A percentile compares a stretch with the other conserved stretches of the same genome.
phyloP scores from a whole-genome alignment of 768 basidiomycete species.

The Tubosaeta sp. region DNA sequence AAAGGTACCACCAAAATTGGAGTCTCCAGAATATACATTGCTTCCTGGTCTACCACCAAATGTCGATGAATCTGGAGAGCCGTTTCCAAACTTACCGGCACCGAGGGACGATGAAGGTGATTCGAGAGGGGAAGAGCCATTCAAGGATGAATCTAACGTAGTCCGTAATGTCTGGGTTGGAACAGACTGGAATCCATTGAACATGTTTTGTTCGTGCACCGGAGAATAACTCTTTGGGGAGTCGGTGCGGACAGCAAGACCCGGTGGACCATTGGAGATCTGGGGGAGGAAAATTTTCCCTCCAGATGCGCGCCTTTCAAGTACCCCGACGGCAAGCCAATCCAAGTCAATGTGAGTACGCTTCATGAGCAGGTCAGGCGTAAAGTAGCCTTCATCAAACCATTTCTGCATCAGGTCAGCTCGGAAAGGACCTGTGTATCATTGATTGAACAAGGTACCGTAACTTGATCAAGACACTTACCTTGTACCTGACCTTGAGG shows the following conservation, averaged over 20 bases:
- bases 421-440: conserved; percentile 72
- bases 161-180: conserved; percentile 58
- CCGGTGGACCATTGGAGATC: conserved; percentile 46
- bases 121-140: conserved; percentile 53
- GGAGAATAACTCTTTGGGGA: conserved; percentile 44
- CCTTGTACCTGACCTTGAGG: conserved; percentile 92
- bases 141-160: conserved; percentile 62
- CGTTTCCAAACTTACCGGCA: conserved; percentile 56
- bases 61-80: conserved; percentile 63
- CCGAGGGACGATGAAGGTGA: conserved; percentile 74
- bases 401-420: conserved; percentile 93
- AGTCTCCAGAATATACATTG: conserved; percentile 36
- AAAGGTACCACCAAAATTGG: conserved; percentile 30
- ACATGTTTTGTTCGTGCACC: conserved; percentile 34
- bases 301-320: conserved; percentile 47
- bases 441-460: conserved; percentile 1
- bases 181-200: conserved; percentile 61
- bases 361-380: conserved; percentile 77
- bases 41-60: conserved; percentile 47
- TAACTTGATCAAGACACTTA: conserved; percentile 26
- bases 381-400: conserved; percentile 88
- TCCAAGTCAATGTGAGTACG: conserved; percentile 65
- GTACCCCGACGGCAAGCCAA: conserved; percentile 62
- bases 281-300: conserved; percentile 64
- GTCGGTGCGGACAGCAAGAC: conserved; percentile 46